Conservation (phyloP, 208 protist genomes). For the Trypanosoma mega region DNA sequence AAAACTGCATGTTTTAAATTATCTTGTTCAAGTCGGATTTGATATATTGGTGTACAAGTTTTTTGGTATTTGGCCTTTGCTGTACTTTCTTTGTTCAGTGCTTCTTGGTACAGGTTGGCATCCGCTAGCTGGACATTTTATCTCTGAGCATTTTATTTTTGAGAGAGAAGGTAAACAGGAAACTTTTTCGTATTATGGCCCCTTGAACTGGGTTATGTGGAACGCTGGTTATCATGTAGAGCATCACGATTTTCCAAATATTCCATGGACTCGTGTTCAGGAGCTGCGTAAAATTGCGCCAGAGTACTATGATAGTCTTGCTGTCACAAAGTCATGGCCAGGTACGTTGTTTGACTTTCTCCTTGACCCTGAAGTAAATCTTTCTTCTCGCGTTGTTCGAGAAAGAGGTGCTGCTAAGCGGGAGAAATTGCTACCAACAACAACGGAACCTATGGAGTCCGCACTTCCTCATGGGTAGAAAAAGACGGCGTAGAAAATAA, state of each 20-base stretch:
- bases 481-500: no score
- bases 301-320: conserved; percentile 92
- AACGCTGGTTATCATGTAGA: conserved; percentile 97
- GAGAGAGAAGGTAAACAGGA: conserved; percentile 74
- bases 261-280: conserved; percentile 88
- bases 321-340: conserved; percentile 75
- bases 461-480: no score
- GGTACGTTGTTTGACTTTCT: conserved; percentile 83
- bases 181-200: conserved; percentile 97
- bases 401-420: conserved; percentile 45
- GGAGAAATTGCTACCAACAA: conserved; percentile 54
- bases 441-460: conserved; percentile 24
- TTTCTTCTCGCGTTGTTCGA: conserved; percentile 77
- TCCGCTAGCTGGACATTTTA: conserved; percentile 90
- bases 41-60: conserved; percentile 38
- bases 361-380: conserved; percentile 59
- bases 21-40: conserved; percentile 48
- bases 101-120: conserved; percentile 88
- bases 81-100: conserved; percentile 78
- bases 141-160: conserved; percentile 94
- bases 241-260: conserved; percentile 97
- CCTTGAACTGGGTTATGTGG: conserved; percentile 88
- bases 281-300: conserved; percentile 87
- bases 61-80: conserved; percentile 56
- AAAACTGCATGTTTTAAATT: conserved; percentile 57